Evolutionary conservation across 768 basidiomycete genomes (phyloP), one percentile per base, ranked within the genome.

Genomic region (Symmetrospora coprosmae): DNA sequence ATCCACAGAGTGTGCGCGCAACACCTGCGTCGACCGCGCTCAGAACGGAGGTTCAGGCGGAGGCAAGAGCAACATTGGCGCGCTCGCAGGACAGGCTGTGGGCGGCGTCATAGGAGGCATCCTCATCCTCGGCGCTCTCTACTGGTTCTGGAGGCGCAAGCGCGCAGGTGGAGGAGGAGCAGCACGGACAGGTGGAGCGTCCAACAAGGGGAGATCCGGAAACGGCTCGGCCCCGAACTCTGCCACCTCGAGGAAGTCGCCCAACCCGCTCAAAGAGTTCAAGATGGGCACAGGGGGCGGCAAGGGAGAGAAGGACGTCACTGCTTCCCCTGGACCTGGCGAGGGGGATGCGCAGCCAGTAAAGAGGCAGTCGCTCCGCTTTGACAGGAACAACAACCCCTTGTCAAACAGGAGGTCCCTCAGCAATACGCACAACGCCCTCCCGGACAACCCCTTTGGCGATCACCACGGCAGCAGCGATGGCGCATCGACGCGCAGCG

Each of bases 131-230:
- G 61, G 43, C 2, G 40, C 50, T 5, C 35, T 66, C 21, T 68
- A 66, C 52, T 68, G 62, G 56, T 66, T 70, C 50, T 70, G 69
- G 69, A 67, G 67, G 66, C 58, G 56, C 49, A 60, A 62, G 37
- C 38, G 45, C 30, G 2, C 9, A 50, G 48, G 21, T 21, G 8
- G 63, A 50, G 35, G 40, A 41, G 34, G 17, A 5, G 40, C n/a
- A 38, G 7, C 21, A 23, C 34, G 35, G 35, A 49, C 4, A 14
- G 23, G 35, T 33, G 25, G 28, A 19, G 47, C 37, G 16, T 37
- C 51, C 7, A 34, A 28, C 7, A 41, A 30, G 17, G 50, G 5
- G 1, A 50, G 27, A 0, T 40, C 31, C 13, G 50, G 40, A 14
- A 39, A 19, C 9, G 65, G 49, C 17, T 34, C 63, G 4, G 64